Percentiles rank a stretch among this genome's conserved stretches.
phyloP scores from a whole-genome alignment of 129 eudicot species.

The Escallonia herrerae region DNA sequence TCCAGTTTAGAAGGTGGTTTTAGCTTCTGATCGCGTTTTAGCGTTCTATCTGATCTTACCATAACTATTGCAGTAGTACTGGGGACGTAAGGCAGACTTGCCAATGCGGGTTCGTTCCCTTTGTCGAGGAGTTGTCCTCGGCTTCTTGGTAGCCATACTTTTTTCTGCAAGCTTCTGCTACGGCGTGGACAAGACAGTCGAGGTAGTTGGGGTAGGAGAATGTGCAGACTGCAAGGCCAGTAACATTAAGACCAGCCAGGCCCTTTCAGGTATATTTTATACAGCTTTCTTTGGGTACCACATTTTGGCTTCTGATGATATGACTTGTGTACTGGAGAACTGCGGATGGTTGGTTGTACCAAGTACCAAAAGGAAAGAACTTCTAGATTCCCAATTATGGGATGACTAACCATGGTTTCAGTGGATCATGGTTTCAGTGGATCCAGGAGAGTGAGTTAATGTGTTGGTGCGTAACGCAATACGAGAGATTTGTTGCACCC shows the following conservation, averaged over 20 bases:
- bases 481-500: too few species aligned
- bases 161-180: slow-evolving; percentile 30
- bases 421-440: too few species aligned
- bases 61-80: background rate
- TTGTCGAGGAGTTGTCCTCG: slow-evolving; percentile 34
- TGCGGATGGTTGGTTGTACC: background rate
- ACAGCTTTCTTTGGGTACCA: background rate
- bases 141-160: slow-evolving; percentile 42
- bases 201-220: slow-evolving; percentile 67
- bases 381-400: too few species aligned
- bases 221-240: slow-evolving; percentile 74
- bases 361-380: background rate
- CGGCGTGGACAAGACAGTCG: slow-evolving; percentile 45
- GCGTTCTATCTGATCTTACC: background rate
- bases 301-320: background rate
- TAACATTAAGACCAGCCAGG: slow-evolving; percentile 56
- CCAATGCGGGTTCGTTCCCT: slow-evolving; percentile 42
- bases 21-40: background rate
- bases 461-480: too few species aligned
- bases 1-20: background rate
- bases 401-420: too few species aligned
- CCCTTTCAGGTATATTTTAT: slow-evolving; percentile 51
- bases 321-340: background rate
- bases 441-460: too few species aligned
- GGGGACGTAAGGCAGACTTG: slow-evolving; percentile 12